These are phyloP conservation scores for Sambucus nigra DNA, from an alignment of 129 eudicot genomes.

Conservation along the genomic window DNA sequence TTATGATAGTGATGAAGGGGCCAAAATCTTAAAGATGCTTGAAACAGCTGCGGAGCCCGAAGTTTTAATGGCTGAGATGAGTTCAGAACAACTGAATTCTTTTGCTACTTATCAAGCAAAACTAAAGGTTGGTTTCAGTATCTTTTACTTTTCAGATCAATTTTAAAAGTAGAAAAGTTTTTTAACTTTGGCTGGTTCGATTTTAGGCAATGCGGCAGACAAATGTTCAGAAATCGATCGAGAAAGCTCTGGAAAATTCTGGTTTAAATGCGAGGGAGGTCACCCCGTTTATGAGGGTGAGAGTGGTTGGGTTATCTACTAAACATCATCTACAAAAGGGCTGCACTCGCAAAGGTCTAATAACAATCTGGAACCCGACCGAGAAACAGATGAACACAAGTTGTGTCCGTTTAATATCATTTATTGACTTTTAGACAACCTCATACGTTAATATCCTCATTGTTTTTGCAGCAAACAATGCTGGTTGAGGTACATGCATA, in stretches of 20 bases:
- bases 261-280: conserved; percentile 68
- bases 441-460: conserved; percentile 10
- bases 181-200: conserved; percentile 1
- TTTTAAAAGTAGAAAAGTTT: background rate
- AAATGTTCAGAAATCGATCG: conserved; percentile 54
- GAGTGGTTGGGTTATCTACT: conserved; percentile 65
- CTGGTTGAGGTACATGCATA: conserved; percentile 75
- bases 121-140: conserved; percentile 44
- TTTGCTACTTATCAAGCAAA: conserved; percentile 61
- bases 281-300: conserved; percentile 70
- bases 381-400: conserved; percentile 75
- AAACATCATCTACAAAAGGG: conserved; percentile 11
- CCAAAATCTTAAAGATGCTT: conserved; percentile 46
- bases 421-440: too few relatives aligned
- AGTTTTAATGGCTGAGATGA: conserved; percentile 87
- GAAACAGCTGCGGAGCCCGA: conserved; percentile 92
- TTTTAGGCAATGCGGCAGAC: conserved; percentile 58
- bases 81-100: conserved; percentile 55
- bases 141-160: background rate
- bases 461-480: conserved; percentile 32
- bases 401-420: too few relatives aligned
- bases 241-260: conserved; percentile 60
- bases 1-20: conserved; percentile 61
- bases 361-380: conserved; percentile 83
- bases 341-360: conserved; percentile 38